Conservation (phyloP, 805 yeast species). For the Cyberlindnera euphorbiiphila region DNA sequence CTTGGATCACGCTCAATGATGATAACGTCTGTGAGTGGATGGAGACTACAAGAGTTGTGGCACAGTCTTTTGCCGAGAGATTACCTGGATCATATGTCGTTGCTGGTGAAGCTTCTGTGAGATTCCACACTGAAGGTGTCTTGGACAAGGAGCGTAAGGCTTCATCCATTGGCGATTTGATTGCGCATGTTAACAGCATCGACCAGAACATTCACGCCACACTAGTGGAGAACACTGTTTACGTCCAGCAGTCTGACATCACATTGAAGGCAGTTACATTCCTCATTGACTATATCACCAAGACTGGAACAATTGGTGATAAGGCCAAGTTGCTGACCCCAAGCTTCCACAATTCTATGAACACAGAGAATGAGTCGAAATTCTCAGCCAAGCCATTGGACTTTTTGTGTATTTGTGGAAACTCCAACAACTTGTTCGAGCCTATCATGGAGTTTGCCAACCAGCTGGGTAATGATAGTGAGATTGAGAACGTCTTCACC, state of each 20-base stretch:
- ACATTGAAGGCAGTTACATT: slow-evolving; percentile 53
- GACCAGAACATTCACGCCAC: slow-evolving; percentile 66
- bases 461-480: slow-evolving; percentile 30
- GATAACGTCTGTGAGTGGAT: slow-evolving; percentile 47
- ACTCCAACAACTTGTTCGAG: slow-evolving; percentile 66
- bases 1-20: slow-evolving; percentile 19
- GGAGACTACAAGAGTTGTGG: slow-evolving; percentile 49
- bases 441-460: slow-evolving; percentile 56
- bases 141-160: slow-evolving; percentile 59
- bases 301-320: slow-evolving; percentile 12
- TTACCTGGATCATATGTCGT: slow-evolving; percentile 74
- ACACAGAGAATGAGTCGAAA: not conserved
- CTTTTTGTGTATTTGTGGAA: slow-evolving; percentile 58
- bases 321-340: slow-evolving; percentile 31
- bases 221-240: slow-evolving; percentile 61
- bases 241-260: slow-evolving; percentile 64
- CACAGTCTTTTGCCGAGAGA: slow-evolving; percentile 64
- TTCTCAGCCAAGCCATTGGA: slow-evolving; percentile 26
- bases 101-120: slow-evolving; percentile 69
- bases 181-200: slow-evolving; percentile 78
- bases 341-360: slow-evolving; percentile 11
- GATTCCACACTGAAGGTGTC: slow-evolving; percentile 71
- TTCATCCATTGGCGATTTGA: slow-evolving; percentile 75
- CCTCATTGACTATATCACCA: slow-evolving; percentile 39
- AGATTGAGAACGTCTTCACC: slow-evolving; percentile 48